Evolutionary conservation across 345 rosid genomes (phyloP).

Genomic region (Hibiscus mutabilis): DNA sequence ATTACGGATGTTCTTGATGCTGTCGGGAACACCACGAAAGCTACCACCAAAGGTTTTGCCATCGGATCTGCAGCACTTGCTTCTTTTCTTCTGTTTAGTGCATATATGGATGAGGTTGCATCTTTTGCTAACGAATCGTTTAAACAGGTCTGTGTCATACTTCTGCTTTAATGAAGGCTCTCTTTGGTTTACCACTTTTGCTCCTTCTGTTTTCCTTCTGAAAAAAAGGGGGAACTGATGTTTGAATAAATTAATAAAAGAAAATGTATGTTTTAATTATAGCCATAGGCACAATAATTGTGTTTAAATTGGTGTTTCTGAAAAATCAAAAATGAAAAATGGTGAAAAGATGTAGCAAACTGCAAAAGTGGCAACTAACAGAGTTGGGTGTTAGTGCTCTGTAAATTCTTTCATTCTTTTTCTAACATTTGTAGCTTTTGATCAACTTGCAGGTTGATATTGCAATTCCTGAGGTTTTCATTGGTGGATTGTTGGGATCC

Average conservation of each 20-base stretch:
- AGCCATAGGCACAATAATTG: too few relatives aligned
- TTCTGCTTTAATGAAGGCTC: conserved; percentile 3
- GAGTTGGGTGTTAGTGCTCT: too few relatives aligned
- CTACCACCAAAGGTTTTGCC: conserved; percentile 98
- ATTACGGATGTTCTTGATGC: conserved; percentile 98
- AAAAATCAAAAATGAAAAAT: too few relatives aligned
- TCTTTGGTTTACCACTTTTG: background rate
- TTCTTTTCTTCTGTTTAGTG: conserved; percentile 96
- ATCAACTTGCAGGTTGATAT: conserved; percentile 74
- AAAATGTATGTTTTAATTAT: too few relatives aligned
- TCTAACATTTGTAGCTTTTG: background rate
- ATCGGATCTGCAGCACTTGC: conserved; percentile 99
- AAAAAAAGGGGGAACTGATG: background rate
- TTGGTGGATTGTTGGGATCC: conserved; percentile 93
- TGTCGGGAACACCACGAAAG: conserved; percentile 99
- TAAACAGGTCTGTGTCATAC: conserved; percentile 47
- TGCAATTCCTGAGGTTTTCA: conserved; percentile 89
- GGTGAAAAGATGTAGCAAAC: too few relatives aligned
- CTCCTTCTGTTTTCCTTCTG: background rate
- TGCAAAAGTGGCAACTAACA: too few relatives aligned
- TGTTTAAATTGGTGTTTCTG: too few relatives aligned
- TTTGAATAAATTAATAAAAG: too few relatives aligned
- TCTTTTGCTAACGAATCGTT: conserved; percentile 70
- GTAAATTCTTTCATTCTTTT: background rate
- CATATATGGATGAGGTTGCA: conserved; percentile 98